Evolutionary conservation across 176 grass and related monocot genomes (phyloP).

Genomic region (Tuctoria greenei): DNA sequence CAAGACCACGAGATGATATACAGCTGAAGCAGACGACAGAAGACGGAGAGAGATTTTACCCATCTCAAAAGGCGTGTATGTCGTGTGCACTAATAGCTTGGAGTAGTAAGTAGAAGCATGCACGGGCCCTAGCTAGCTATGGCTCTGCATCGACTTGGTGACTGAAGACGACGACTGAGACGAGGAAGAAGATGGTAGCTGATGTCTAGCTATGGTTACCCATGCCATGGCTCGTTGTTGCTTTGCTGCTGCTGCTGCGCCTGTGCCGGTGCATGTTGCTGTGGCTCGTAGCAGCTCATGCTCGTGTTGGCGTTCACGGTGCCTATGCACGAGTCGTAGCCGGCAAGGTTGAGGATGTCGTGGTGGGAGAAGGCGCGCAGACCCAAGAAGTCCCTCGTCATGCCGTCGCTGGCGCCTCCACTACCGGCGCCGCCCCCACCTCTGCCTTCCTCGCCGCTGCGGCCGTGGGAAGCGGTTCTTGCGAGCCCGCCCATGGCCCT

Average conservation of each 20-base stretch:
- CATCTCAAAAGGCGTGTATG: constrained; percentile 26
- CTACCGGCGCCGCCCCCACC: neutral
- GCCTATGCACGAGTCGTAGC: constrained; percentile 69
- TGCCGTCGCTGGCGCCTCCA: constrained; percentile 34
- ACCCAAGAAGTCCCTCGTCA: constrained; percentile 92
- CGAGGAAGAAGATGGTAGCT: neutral
- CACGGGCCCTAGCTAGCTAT: constrained; percentile 33
- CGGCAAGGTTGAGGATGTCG: constrained; percentile 68
- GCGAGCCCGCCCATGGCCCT: constrained; percentile 15
- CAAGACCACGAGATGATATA: constrained; percentile 24
- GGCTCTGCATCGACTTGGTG: neutral
- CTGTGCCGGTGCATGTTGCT: constrained; percentile 2
- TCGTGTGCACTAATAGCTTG: neutral
- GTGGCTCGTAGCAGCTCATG: constrained; percentile 41
- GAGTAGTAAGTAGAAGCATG: constrained; percentile 2
- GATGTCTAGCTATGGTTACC: constrained; percentile 40
- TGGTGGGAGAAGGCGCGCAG: constrained; percentile 74
- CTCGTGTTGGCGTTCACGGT: constrained; percentile 17
- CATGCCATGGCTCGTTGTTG: constrained; percentile 51
- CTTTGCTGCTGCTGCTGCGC: constrained; percentile 24
- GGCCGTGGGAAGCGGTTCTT: constrained; percentile 32
- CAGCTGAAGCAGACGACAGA: neutral
- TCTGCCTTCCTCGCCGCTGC: constrained; percentile 29
- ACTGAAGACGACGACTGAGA: neutral
- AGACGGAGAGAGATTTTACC: constrained; percentile 16